Percentiles rank a stretch among this genome's conserved stretches.
These are phyloP conservation scores for Kalanchoe fedtschenkoi DNA, from an alignment of 164 flowering plant species.

Conservation along the genomic window DNA sequence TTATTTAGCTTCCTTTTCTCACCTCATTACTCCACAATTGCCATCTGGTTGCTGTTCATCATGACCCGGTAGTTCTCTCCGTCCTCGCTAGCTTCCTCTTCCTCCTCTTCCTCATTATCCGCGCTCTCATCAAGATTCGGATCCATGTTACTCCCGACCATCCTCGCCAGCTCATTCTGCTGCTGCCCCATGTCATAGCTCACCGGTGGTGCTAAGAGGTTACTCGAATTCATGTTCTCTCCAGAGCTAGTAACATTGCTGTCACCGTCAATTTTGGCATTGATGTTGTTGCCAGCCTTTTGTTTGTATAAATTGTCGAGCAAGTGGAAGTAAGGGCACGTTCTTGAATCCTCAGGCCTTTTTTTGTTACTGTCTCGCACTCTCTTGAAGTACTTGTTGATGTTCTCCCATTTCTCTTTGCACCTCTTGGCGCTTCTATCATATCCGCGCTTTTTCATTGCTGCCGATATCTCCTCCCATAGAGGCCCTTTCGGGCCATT, in stretches of 20 bases:
- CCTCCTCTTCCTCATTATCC: conserved; percentile 10
- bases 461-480: conserved; percentile 56
- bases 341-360: conserved; percentile 49
- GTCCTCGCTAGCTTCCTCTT: conserved; percentile 11
- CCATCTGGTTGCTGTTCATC: conserved; percentile 7
- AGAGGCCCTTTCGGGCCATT: conserved; percentile 47
- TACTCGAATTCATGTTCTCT: not conserved
- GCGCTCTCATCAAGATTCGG: conserved; percentile 4
- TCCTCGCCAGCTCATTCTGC: conserved; percentile 6
- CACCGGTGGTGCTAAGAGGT: not conserved
- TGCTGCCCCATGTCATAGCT: not conserved
- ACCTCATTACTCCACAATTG: not conserved
- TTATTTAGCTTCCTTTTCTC: not conserved
- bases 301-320: conserved; percentile 45
- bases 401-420: conserved; percentile 74
- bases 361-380: conserved; percentile 49
- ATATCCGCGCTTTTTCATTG: conserved; percentile 47
- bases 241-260: not conserved
- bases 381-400: conserved; percentile 62
- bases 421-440: conserved; percentile 49
- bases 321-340: conserved; percentile 58
- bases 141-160: conserved; percentile 5
- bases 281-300: conserved; percentile 7
- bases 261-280: not conserved
- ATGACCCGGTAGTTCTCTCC: conserved; percentile 20